Conservation (phyloP, 352 stramenopile species). For the Pythium periplocum region DNA sequence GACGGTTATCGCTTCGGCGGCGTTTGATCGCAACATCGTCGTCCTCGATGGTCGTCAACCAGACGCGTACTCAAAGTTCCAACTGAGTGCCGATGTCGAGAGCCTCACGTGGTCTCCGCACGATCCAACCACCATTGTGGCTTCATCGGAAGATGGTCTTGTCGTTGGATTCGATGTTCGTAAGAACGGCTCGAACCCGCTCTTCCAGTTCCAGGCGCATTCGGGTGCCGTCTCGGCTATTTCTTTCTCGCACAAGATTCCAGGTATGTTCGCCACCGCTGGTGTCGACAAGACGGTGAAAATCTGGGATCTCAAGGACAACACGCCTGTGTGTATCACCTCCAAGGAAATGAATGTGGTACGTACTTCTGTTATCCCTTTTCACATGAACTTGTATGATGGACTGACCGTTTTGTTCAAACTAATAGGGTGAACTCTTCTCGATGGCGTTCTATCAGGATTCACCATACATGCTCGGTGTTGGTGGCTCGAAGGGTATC, state of each 20-base stretch:
- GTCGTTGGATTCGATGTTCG: slow-evolving; percentile 95
- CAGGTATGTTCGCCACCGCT: slow-evolving; percentile 94
- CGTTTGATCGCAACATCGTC: slow-evolving; percentile 93
- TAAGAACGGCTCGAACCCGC: slow-evolving; percentile 87
- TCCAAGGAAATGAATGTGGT: slow-evolving; percentile 92
- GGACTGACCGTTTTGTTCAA: not conserved
- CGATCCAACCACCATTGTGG: slow-evolving; percentile 90
- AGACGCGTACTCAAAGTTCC: slow-evolving; percentile 76
- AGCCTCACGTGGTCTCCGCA: slow-evolving; percentile 93
- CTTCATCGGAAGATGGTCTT: slow-evolving; percentile 92
- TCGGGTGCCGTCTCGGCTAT: slow-evolving; percentile 81
- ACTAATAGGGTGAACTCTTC: slow-evolving; percentile 82
- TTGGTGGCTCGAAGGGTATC: slow-evolving; percentile 85
- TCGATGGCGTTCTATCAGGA: slow-evolving; percentile 88
- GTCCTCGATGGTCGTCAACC: slow-evolving; percentile 91
- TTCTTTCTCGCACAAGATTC: slow-evolving; percentile 79
- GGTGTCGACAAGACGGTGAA: slow-evolving; percentile 98
- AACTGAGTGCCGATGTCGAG: slow-evolving; percentile 86
- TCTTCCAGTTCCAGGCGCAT: slow-evolving; percentile 93
- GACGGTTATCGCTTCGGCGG: slow-evolving; percentile 93
- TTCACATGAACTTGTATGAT: not conserved
- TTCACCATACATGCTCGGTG: slow-evolving; percentile 84
- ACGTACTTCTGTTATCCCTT: slow-evolving; percentile 23
- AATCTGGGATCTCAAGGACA: slow-evolving; percentile 92
- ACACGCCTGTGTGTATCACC: slow-evolving; percentile 69